phyloP scores from a whole-genome alignment of 768 basidiomycete species.

The Thelephora aurantiotincta region DNA sequence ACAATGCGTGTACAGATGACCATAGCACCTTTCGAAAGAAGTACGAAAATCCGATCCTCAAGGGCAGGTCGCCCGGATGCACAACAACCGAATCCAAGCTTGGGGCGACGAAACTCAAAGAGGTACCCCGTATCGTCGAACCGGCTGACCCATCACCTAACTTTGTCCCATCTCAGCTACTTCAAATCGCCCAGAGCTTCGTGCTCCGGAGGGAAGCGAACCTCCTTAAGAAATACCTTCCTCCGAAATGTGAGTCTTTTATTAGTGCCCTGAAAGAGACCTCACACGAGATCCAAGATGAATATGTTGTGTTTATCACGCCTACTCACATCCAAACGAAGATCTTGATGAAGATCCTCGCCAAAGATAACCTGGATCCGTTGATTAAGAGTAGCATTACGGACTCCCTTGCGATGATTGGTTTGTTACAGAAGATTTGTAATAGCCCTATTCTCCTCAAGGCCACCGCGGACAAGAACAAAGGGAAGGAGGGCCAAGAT shows the following conservation, averaged over 20 bases:
- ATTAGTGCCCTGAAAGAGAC: neutral
- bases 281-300: constrained; percentile 37
- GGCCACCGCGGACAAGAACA: constrained; percentile 56
- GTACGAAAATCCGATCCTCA: constrained; percentile 81
- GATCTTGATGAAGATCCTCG: constrained; percentile 67
- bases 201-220: constrained; percentile 81
- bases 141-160: neutral
- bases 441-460: constrained; percentile 84
- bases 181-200: constrained; percentile 68
- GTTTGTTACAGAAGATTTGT: constrained; percentile 76
- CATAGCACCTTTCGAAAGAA: constrained; percentile 63
- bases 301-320: constrained; percentile 95
- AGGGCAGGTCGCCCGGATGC: constrained; percentile 69
- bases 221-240: constrained; percentile 70
- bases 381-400: constrained; percentile 60
- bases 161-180: constrained; percentile 32
- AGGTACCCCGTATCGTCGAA: constrained; percentile 30
- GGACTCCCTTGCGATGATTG: constrained; percentile 69
- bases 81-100: constrained; percentile 57
- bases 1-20: constrained; percentile 35
- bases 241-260: constrained; percentile 67
- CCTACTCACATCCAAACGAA: constrained; percentile 74
- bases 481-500: constrained; percentile 22
- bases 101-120: constrained; percentile 64
- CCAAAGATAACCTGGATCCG: constrained; percentile 52